Percentiles rank a stretch among this genome's conserved stretches.
Evolutionary conservation across 129 eudicot species (phyloP).

Genomic region (Tagetes erecta): DNA sequence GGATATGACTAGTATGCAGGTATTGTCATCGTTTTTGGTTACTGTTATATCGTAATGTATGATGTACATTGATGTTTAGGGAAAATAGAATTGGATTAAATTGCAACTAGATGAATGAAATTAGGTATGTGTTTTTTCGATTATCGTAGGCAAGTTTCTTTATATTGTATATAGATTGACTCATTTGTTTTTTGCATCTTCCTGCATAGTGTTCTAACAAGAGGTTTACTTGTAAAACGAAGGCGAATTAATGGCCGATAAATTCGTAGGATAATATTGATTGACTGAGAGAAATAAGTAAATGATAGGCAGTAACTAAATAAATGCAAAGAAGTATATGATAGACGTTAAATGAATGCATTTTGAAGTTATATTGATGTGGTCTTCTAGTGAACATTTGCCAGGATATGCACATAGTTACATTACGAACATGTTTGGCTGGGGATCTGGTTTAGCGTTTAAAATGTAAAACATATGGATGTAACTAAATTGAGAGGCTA

Average conservation of each 20-base stretch:
- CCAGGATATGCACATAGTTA: not conserved
- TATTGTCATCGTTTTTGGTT: constrained; percentile 12
- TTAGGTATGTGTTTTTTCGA: not conserved
- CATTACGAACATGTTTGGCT: not conserved
- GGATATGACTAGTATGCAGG: constrained; percentile 96
- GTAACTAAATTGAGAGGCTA: not conserved
- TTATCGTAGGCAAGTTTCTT: not conserved
- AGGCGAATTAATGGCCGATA: not conserved
- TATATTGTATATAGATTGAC: not conserved
- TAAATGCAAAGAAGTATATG: not conserved
- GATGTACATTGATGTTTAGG: not conserved
- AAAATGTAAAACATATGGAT: not conserved
- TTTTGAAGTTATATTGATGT: not conserved
- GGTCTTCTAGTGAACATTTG: not conserved
- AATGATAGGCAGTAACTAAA: not conserved
- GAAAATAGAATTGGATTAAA: too few species aligned
- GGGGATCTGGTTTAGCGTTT: constrained; percentile 3
- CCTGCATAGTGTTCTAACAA: not conserved
- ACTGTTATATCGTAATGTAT: not conserved
- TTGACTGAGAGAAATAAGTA: not conserved
- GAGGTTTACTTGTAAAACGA: not conserved
- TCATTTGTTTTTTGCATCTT: not conserved
- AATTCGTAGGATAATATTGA: not conserved
- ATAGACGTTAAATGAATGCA: not conserved
- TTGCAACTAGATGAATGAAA: not conserved